Evolutionary conservation across 2,329 filamentous ascomycete genomes (phyloP).

Genomic region (Aspergillus chevalieri): DNA sequence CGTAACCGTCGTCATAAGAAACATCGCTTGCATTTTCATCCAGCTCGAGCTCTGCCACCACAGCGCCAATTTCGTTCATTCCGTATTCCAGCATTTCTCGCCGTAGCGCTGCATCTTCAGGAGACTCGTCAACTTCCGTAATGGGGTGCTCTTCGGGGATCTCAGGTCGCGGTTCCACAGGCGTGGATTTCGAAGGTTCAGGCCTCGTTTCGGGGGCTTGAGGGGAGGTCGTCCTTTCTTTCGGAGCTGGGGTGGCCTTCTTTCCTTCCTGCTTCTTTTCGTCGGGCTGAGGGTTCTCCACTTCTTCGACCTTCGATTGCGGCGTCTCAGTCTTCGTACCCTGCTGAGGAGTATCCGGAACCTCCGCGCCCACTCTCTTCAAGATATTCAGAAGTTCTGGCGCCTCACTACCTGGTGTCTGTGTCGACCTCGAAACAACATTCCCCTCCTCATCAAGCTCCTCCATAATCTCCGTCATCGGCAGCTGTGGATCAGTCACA

Average conservation of each 20-base stretch:
- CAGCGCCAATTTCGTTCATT: slow-evolving; percentile 77
- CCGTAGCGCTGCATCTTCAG: slow-evolving; percentile 72
- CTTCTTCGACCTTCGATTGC: not conserved
- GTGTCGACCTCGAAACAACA: slow-evolving; percentile 62
- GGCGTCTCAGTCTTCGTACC: slow-evolving; percentile 1
- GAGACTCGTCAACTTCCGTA: slow-evolving; percentile 66
- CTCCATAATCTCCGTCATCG: slow-evolving; percentile 86
- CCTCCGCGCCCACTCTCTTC: slow-evolving; percentile 66
- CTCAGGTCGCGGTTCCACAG: slow-evolving; percentile 13
- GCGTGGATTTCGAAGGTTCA: not conserved
- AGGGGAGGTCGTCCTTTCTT: slow-evolving; percentile 4
- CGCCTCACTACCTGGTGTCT: slow-evolving; percentile 61
- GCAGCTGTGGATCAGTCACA: slow-evolving; percentile 61
- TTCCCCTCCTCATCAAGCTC: slow-evolving; percentile 88
- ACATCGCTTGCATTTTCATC: slow-evolving; percentile 57
- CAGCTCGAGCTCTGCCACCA: slow-evolving; percentile 85
- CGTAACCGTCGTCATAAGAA: slow-evolving; percentile 48
- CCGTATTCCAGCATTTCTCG: slow-evolving; percentile 88
- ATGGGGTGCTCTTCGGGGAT: slow-evolving; percentile 40
- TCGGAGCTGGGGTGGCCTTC: not conserved
- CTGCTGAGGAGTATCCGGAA: slow-evolving; percentile 32
- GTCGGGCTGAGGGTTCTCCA: not conserved
- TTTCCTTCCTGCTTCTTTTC: not conserved
- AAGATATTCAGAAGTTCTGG: slow-evolving; percentile 65
- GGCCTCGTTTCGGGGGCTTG: slow-evolving; percentile 8